Base-by-base conservation (phyloP, 768 basidiomycete species). In the Mycena vitilis region DNA sequence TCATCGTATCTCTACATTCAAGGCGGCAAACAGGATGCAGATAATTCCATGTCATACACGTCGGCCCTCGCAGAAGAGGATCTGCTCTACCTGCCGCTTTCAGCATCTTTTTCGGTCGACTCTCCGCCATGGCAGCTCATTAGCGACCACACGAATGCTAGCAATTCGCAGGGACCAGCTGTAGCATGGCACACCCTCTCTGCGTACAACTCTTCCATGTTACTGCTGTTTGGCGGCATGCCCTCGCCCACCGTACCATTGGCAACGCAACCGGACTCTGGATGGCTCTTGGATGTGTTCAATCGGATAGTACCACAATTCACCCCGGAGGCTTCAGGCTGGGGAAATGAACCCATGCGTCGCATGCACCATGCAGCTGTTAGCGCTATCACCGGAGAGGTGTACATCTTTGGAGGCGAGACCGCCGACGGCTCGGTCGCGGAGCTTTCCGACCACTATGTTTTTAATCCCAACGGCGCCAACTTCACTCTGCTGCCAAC, bases 141-240 rank as follows among this genome's bases (percentile, higher is more conserved):
- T 61, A 83, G 82, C 59, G 82, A 81, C 63, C 81, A 85, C 38
- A 73, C 79, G 2, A 85, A 86, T 68, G 77, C 80, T 5, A 77
- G 83, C 8, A 74, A 82, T 6, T 79, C 84, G 0, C 84, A 86
- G 63, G 87, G 87, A 0, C 93, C 93, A 25, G 78, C 87, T 10
- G 81, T 95, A 13, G 88, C 92, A 13, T 96, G 93, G 92, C 92
- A 95, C 75, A 88, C 92, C 1, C 80, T 96, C 49, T 91, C 92
- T 18, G 87, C 90, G 5, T 86, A 87, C 79, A 86, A 87, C 62
- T 78, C 83, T 9, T 80, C 87, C 10, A 69, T 83, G 25, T 69
- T 88, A 2, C 82, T 96, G 5, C 77, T 90, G 16, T 94, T 95
- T 66, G 95, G 95, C 23, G 95, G 95, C 20, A 84, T 89, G 71